Base-by-base conservation (phyloP, 129 eudicot genomes). In the Escallonia rubra region DNA sequence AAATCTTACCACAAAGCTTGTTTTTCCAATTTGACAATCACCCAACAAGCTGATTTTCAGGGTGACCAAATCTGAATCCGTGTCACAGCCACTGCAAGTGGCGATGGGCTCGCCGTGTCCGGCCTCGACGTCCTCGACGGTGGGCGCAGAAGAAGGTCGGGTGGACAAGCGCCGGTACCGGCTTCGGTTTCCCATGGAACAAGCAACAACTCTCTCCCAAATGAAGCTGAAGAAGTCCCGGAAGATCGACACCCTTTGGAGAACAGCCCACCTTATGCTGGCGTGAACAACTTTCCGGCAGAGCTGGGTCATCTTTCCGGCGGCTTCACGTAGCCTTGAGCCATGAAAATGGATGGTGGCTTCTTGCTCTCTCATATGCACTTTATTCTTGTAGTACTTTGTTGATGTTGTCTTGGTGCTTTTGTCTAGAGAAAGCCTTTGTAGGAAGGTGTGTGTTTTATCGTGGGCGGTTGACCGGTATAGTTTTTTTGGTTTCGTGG, bases 1-100 rank as follows among this genome's bases (percentile, higher is more conserved):
- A 61, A 2, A 14, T 73, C 81, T 81, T 63, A 91, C 98, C 94
- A 88, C 72, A 64, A 91, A 91, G 68, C 81, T 91, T 57, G 98
- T 91, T 74, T 87, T 87, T 6, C 95, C 95, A 74, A 87, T 84
- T 54, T 75, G 76, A 42, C 88, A 74, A 70, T 87, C 90, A 76
- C 95, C 95, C 75, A 87, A 71, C 40, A 88, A 16, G 50, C 90
- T 77, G 69, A 91, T 91, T 81, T 91, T 91, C 70, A 91, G 64
- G 9, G 82, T 58, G 65, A 91, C 96, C 57, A 86, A 81, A 83
- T 91, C 94, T 4, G 90, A 79, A 73, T 90, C 97, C 11, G 78
- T 76, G 2, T 84, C 90, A 63, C 82, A 78, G 3, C 85, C 89
- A 65, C 79, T 61, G 41, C 66, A 59, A 23, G 69, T 41, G n/a